These are phyloP conservation scores for Ehretia macrophylla DNA, from an alignment of 257 asterid genomes.

Conservation along the genomic window DNA sequence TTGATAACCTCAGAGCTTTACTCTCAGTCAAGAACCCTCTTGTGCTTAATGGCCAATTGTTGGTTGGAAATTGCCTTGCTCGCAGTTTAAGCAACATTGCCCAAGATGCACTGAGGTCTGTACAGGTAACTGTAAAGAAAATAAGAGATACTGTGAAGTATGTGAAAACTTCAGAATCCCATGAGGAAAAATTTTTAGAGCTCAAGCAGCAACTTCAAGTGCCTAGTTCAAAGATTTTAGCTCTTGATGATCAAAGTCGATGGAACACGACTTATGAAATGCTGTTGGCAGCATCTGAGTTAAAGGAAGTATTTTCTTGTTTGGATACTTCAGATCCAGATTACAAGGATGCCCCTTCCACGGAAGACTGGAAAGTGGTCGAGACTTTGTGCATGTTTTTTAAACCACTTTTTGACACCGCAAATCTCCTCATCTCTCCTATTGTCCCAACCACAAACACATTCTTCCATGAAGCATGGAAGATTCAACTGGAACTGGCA, in stretches of 20 bases:
- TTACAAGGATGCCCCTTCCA: conserved; percentile 55
- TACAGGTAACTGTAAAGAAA: conserved; percentile 55
- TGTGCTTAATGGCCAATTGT: conserved; percentile 76
- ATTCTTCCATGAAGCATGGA: conserved; percentile 96
- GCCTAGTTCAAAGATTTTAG: conserved; percentile 68
- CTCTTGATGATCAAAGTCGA: conserved; percentile 64
- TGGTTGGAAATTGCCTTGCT: conserved; percentile 78
- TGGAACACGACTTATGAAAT: conserved; percentile 97
- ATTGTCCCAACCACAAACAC: conserved; percentile 64
- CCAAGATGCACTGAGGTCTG: conserved; percentile 48
- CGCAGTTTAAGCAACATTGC: conserved; percentile 66
- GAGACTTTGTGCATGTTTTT: conserved; percentile 58
- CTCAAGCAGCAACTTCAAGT: conserved; percentile 86
- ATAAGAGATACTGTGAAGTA: conserved; percentile 83
- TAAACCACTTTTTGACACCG: conserved; percentile 75
- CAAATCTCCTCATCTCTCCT: conserved; percentile 50
- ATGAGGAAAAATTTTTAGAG: conserved; percentile 77
- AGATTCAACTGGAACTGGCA: conserved; percentile 80
- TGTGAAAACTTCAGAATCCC: conserved; percentile 76
- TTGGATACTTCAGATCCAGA: conserved; percentile 76
- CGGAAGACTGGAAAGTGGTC: conserved; percentile 74
- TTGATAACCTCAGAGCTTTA: conserved; percentile 69
- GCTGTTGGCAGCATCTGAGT: conserved; percentile 73
- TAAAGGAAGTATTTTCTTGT: conserved; percentile 86
- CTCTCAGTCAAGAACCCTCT: conserved; percentile 84